These are phyloP conservation scores for Penicillium sp. DNA, from an alignment of 2,329 filamentous ascomycete species.

Conservation along the genomic window DNA sequence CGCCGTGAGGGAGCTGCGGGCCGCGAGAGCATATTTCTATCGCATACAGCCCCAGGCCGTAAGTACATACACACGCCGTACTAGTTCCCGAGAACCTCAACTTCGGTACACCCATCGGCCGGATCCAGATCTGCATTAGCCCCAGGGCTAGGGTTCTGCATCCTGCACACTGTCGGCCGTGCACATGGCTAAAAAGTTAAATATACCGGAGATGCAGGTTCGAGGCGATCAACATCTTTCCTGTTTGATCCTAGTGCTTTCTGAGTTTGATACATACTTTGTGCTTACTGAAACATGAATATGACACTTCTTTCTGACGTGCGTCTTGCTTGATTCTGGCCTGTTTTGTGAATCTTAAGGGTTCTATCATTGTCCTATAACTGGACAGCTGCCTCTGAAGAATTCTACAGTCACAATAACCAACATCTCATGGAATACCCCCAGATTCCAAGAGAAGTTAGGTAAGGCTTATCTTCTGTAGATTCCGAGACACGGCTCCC, in stretches of 20 bases:
- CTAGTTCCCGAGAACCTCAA: conserved; percentile 23
- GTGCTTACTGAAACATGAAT: not conserved
- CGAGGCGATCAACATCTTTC: not conserved
- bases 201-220: not conserved
- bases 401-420: not conserved
- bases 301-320: too few relatives aligned
- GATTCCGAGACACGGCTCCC: not conserved
- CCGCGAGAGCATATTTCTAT: conserved; percentile 9
- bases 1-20: conserved; percentile 7
- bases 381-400: not conserved
- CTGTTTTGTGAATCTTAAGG: not conserved
- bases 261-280: not conserved
- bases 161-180: not conserved
- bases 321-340: not conserved
- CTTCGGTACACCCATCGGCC: conserved; percentile 16
- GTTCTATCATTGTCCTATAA: not conserved
- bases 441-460: not conserved
- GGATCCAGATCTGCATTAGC: conserved; percentile 19
- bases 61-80: conserved; percentile 6
- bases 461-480: not conserved
- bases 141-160: conserved; percentile 11
- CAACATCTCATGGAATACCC: not conserved
- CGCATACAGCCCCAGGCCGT: conserved; percentile 7
- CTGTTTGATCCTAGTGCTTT: conserved; percentile 3
- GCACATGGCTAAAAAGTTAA: not conserved